Conservation (phyloP, 139 green algal genomes). For the Pleodorina starrii region DNA sequence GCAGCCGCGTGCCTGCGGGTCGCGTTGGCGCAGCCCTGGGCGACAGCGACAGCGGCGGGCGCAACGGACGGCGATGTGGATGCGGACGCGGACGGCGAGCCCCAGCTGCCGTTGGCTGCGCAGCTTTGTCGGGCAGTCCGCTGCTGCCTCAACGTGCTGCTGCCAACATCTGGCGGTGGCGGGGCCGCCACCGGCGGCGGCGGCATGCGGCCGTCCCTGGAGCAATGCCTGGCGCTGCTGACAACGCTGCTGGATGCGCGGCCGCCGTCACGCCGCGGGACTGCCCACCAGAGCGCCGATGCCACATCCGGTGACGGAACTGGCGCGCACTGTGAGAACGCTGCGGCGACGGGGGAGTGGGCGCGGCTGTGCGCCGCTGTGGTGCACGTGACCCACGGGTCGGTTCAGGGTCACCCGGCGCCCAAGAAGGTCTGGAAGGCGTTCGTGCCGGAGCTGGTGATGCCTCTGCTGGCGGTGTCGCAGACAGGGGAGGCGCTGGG, state of each 20-base stretch:
- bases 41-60: no score
- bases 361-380: neutral
- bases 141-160: neutral
- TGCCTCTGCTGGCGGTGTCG: conserved; percentile 38
- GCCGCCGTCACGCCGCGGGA: no score
- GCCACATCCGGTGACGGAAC: neutral
- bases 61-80: neutral
- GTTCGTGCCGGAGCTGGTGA: conserved; percentile 23
- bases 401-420: neutral
- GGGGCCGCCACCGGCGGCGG: neutral
- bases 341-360: neutral
- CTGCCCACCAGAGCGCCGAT: neutral
- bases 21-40: neutral
- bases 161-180: neutral
- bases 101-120: neutral
- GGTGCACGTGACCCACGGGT: neutral
- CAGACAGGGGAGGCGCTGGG: neutral
- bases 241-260: neutral
- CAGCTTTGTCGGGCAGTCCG: neutral
- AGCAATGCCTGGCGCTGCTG: conserved; percentile 19
- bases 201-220: conserved; percentile 4
- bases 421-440: conserved; percentile 41
- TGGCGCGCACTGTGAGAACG: neutral
- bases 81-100: neutral
- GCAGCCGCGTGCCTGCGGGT: neutral